These are phyloP conservation scores for Penicillium verrucosum DNA, from an alignment of 2,329 filamentous ascomycete genomes.

Conservation along the genomic window DNA sequence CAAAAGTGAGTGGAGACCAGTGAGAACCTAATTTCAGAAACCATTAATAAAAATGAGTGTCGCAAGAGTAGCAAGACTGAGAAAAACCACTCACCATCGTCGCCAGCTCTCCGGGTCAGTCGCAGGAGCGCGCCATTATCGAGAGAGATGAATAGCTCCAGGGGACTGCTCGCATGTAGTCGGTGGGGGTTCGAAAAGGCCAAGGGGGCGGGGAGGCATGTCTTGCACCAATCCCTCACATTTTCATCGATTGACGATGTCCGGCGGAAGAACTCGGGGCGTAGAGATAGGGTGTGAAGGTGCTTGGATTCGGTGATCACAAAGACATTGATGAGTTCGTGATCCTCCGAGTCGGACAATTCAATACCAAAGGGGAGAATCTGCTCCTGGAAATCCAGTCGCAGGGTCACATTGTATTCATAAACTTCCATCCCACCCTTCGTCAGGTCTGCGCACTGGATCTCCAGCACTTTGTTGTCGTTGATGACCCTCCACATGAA, in stretches of 20 bases:
- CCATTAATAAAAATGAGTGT: conserved; percentile 11
- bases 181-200: conserved; percentile 76
- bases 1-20: conserved; percentile 48
- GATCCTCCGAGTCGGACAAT: conserved; percentile 73
- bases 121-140: conserved; percentile 55
- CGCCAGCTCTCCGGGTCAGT: conserved; percentile 59
- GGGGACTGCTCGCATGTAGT: conserved; percentile 68
- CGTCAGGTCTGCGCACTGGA: conserved; percentile 78
- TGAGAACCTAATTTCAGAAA: conserved; percentile 33
- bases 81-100: conserved; percentile 44
- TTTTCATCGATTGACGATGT: conserved; percentile 67
- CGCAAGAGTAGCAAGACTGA: neutral
- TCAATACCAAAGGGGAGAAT: conserved; percentile 77
- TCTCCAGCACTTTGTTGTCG: conserved; percentile 72
- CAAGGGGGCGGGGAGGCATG: conserved; percentile 69
- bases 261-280: conserved; percentile 76
- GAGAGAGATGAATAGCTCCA: conserved; percentile 72
- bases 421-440: conserved; percentile 59
- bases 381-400: conserved; percentile 70
- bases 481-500: conserved; percentile 91
- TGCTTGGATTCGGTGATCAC: conserved; percentile 75
- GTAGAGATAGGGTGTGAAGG: conserved; percentile 78
- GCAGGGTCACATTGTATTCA: conserved; percentile 72
- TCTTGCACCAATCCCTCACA: conserved; percentile 72
- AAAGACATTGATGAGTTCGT: conserved; percentile 74